Percentiles rank a stretch among this genome's conserved stretches.
These are phyloP conservation scores for Fusarium algeriense DNA, from an alignment of 2,329 filamentous ascomycete species.

Conservation along the genomic window DNA sequence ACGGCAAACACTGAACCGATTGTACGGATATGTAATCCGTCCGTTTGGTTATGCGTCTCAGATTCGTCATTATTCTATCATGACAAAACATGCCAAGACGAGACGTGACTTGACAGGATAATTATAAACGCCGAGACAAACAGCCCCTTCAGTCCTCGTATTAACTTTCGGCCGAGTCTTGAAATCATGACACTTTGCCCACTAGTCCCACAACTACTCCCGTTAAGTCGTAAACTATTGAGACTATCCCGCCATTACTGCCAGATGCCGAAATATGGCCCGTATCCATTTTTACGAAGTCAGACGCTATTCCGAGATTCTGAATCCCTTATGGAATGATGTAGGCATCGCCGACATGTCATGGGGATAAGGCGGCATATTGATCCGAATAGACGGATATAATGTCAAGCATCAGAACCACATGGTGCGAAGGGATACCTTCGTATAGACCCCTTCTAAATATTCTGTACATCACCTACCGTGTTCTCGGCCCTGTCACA, in stretches of 20 bases:
- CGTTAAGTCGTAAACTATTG: constrained; percentile 7
- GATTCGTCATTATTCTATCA: constrained; percentile 12
- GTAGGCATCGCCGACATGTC: constrained; percentile 51
- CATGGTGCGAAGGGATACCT: constrained; percentile 28
- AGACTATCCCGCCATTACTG: constrained; percentile 47
- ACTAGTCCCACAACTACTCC: constrained; percentile 47
- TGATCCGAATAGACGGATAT: constrained; percentile 56
- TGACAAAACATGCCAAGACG: not conserved
- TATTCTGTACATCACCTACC: constrained; percentile 51
- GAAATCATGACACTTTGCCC: constrained; percentile 3
- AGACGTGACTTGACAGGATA: constrained; percentile 6
- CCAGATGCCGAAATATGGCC: constrained; percentile 37
- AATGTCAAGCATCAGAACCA: constrained; percentile 41
- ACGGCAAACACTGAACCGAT: not conserved
- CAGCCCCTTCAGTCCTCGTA: constrained; percentile 20
- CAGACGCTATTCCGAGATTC: constrained; percentile 30
- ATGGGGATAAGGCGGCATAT: constrained; percentile 54
- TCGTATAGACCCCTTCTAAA: constrained; percentile 47
- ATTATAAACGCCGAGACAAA: not conserved
- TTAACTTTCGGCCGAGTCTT: constrained; percentile 22
- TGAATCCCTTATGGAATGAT: constrained; percentile 48
- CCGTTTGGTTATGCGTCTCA: not conserved
- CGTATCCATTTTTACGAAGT: constrained; percentile 45
- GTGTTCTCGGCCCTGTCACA: constrained; percentile 43
- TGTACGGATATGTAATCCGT: not conserved